phyloP scores from a whole-genome alignment of 2,329 filamentous ascomycete genomes.

The Fusarium sp. region DNA sequence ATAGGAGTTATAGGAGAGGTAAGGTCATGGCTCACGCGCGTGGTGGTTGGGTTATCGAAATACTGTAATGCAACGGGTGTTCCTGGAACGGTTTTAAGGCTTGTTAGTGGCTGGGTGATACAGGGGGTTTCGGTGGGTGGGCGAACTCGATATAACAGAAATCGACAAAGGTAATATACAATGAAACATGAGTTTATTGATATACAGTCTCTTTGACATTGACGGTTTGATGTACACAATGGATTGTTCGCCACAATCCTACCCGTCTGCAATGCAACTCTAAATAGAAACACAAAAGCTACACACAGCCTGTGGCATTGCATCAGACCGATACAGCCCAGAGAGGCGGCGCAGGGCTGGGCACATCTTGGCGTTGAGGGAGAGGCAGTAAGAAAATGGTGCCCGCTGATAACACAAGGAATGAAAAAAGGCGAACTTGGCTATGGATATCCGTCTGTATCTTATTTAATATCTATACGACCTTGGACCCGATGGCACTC shows the following conservation, averaged over 20 bases:
- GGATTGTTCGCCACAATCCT: not conserved
- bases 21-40: conserved; percentile 15
- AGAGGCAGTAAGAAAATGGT: conserved; percentile 29
- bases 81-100: conserved; percentile 13
- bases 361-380: conserved; percentile 27
- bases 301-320: conserved; percentile 1
- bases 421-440: not conserved
- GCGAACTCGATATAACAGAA: not conserved
- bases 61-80: conserved; percentile 8
- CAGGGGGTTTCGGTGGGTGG: not conserved
- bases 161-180: too few relatives aligned
- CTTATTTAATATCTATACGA: not conserved
- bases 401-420: not conserved
- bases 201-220: not conserved
- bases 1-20: conserved; percentile 5
- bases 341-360: conserved; percentile 33
- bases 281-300: not conserved
- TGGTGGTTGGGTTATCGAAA: not conserved
- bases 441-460: not conserved
- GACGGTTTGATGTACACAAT: not conserved
- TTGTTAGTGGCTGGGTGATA: conserved; percentile 22
- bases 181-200: too few relatives aligned
- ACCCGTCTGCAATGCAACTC: not conserved
- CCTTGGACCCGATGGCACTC: not conserved
- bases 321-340: conserved; percentile 22